Conservation (phyloP, 306 rosid genomes). For the Vachellia pachyceras region DNA sequence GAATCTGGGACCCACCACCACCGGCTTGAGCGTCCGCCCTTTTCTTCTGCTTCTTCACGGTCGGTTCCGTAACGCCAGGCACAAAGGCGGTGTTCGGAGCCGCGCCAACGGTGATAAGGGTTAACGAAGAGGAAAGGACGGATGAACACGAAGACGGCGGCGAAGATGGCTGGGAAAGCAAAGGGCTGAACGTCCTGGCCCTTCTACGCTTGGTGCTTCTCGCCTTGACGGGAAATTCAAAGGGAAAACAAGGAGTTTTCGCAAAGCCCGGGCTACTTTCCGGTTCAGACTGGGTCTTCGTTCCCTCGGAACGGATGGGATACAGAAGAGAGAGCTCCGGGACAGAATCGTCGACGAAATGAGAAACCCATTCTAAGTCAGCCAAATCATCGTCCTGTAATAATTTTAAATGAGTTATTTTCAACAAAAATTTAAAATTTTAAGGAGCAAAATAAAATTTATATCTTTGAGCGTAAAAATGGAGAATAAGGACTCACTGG, state of each 20-base stretch:
- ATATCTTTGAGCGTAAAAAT: not conserved
- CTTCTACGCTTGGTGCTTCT: conserved; percentile 54
- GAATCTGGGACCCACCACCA: conserved; percentile 46
- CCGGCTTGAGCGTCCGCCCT: conserved; percentile 46
- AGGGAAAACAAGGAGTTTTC: conserved; percentile 48
- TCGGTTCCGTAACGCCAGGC: conserved; percentile 38
- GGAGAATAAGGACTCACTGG: conserved; percentile 59
- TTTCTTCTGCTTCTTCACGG: conserved; percentile 73
- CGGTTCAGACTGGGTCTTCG: conserved; percentile 43
- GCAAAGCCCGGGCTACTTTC: conserved; percentile 28
- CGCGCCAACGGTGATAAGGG: conserved; percentile 36
- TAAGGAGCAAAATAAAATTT: not conserved
- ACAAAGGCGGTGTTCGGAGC: conserved; percentile 25
- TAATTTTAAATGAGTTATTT: conserved; percentile 6
- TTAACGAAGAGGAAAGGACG: conserved; percentile 40
- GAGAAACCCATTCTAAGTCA: conserved; percentile 99
- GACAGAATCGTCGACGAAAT: conserved; percentile 79
- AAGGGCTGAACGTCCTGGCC: conserved; percentile 42
- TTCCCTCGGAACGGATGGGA: conserved; percentile 43
- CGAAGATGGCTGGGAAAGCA: conserved; percentile 46
- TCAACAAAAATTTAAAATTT: not conserved
- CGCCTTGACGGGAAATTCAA: conserved; percentile 55
- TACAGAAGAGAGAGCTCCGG: conserved; percentile 58
- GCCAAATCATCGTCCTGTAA: conserved; percentile 75
- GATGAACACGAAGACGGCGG: conserved; percentile 59